Percentiles rank a stretch among this genome's conserved stretches.
phyloP scores from a whole-genome alignment of 1,139 yeast genomes.

The Ogataea hybrid region DNA sequence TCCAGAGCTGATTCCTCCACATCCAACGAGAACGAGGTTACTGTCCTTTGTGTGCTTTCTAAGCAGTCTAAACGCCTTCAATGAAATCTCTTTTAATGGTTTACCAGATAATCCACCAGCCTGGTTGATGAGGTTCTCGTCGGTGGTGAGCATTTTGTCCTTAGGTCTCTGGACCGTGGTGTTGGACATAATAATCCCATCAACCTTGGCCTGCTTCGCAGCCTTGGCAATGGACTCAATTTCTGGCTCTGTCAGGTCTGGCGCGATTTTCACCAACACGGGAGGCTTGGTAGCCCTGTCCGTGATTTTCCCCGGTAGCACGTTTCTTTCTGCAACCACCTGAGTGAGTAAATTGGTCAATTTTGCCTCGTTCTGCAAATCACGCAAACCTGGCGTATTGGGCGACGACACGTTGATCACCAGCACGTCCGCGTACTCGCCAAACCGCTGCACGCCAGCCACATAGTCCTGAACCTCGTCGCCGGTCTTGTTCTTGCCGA shows the following conservation, averaged over 20 bases:
- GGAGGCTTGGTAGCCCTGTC: constrained; percentile 56
- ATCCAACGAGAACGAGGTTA: constrained; percentile 75
- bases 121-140: constrained; percentile 45
- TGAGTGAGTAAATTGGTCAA: constrained; percentile 62
- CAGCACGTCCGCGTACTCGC: constrained; percentile 82
- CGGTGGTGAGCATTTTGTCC: constrained; percentile 46
- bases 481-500: constrained; percentile 90
- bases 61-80: constrained; percentile 66
- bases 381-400: constrained; percentile 92
- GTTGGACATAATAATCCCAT: constrained; percentile 90
- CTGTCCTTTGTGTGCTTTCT: constrained; percentile 75
- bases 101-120: constrained; percentile 90
- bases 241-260: constrained; percentile 83
- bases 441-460: constrained; percentile 77
- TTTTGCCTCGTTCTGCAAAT: constrained; percentile 74
- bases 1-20: constrained; percentile 89
- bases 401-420: constrained; percentile 96
- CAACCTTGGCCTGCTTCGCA: constrained; percentile 74
- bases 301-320: constrained; percentile 39
- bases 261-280: constrained; percentile 86
- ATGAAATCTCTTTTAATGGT: constrained; percentile 81
- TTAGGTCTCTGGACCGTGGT: constrained; percentile 83
- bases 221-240: constrained; percentile 80
- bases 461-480: constrained; percentile 87
- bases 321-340: constrained; percentile 61